Percentiles rank a stretch among this genome's conserved stretches.
These are phyloP conservation scores for Cytidiella melzeri DNA, from an alignment of 768 basidiomycete species.

Conservation along the genomic window DNA sequence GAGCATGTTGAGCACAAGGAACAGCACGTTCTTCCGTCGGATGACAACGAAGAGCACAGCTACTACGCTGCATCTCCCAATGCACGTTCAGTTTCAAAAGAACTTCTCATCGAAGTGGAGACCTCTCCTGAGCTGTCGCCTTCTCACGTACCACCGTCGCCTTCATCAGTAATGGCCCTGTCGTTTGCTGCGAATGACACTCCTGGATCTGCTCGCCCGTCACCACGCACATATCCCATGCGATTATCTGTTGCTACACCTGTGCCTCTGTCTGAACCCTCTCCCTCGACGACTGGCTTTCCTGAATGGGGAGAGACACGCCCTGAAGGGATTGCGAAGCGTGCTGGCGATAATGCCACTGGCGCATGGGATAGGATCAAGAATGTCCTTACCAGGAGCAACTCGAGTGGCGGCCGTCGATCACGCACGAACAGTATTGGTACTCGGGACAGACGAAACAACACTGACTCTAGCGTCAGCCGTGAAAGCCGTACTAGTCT, in stretches of 20 bases:
- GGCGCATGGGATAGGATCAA: slow-evolving; percentile 69
- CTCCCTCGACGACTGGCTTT: slow-evolving; percentile 34
- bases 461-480: slow-evolving; percentile 68
- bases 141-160: slow-evolving; percentile 41
- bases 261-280: slow-evolving; percentile 48
- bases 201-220: slow-evolving; percentile 41
- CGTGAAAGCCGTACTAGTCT: slow-evolving; percentile 73
- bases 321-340: slow-evolving; percentile 40
- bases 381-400: slow-evolving; percentile 55
- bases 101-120: slow-evolving; percentile 58
- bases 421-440: slow-evolving; percentile 76
- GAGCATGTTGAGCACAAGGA: background rate
- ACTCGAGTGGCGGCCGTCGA: slow-evolving; percentile 63
- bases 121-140: slow-evolving; percentile 46
- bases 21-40: slow-evolving; percentile 22
- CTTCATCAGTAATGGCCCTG: slow-evolving; percentile 41
- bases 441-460: slow-evolving; percentile 58
- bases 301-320: slow-evolving; percentile 26
- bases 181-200: slow-evolving; percentile 34
- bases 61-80: slow-evolving; percentile 32
- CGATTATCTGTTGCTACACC: slow-evolving; percentile 59
- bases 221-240: slow-evolving; percentile 47
- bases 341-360: slow-evolving; percentile 48
- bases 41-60: slow-evolving; percentile 39
- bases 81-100: slow-evolving; percentile 51